Percentiles rank a stretch among this genome's conserved stretches.
Conservation (phyloP, 2,329 filamentous ascomycete genomes). For the Lachnellula subtilissima region DNA sequence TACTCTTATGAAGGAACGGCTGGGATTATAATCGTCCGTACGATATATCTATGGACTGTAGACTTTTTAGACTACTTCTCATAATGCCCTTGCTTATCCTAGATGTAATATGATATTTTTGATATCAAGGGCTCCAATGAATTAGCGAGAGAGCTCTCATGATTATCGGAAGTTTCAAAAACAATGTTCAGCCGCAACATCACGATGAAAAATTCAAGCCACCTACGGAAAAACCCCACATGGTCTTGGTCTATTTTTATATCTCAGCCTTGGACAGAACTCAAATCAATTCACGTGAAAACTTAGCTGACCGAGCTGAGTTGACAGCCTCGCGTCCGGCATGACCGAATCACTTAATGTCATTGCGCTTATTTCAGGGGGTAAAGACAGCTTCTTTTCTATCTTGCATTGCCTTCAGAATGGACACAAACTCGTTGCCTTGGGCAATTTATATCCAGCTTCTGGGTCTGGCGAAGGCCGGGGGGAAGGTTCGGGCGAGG, state of each 20-base stretch:
- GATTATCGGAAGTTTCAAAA: not conserved
- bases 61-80: too few species aligned
- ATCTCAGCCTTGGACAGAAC: not conserved
- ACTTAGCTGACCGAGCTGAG: constrained; percentile 4
- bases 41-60: too few species aligned
- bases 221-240: not conserved
- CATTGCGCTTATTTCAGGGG: constrained; percentile 89
- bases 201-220: not conserved
- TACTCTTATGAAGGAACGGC: too few species aligned
- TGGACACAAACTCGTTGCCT: constrained; percentile 77
- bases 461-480: constrained; percentile 8
- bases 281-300: not conserved
- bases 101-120: too few species aligned
- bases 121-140: too few species aligned
- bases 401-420: constrained; percentile 84
- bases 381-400: constrained; percentile 95
- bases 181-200: not conserved
- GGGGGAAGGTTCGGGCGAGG: constrained; percentile 6
- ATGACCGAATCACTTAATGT: constrained; percentile 60
- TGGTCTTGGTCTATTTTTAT: not conserved
- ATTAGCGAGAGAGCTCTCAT: too few species aligned
- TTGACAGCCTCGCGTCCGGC: constrained; percentile 6
- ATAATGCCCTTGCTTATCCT: too few species aligned
- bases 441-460: constrained; percentile 79
- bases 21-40: too few species aligned